A percentile compares a stretch with the other conserved stretches of the same genome.
phyloP scores from a whole-genome alignment of 805 yeast species.

The Pichia gijzeniarum region DNA sequence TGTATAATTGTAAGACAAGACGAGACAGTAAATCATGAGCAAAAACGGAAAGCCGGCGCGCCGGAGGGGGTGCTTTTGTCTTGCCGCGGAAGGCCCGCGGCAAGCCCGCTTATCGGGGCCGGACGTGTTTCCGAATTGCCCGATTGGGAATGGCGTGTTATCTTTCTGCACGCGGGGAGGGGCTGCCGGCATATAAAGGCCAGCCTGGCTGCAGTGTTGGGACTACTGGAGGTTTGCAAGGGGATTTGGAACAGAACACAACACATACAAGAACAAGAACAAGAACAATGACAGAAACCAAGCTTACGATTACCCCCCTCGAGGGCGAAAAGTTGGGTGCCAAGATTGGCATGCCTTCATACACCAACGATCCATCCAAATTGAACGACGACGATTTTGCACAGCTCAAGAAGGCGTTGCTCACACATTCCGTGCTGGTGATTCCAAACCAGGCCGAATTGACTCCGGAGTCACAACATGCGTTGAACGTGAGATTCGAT shows the following conservation, averaged over 20 bases:
- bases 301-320: constrained; percentile 37
- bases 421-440: constrained; percentile 63
- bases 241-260: no score
- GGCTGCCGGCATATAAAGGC: no score
- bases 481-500: constrained; percentile 71
- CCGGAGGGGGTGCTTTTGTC: no score
- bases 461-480: constrained; percentile 68
- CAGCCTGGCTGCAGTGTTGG: no score
- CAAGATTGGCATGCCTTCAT: constrained; percentile 52
- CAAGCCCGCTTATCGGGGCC: background rate
- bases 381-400: constrained; percentile 62
- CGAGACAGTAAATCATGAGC: no score
- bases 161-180: no score
- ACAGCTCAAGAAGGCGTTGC: constrained; percentile 55
- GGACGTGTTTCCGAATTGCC: background rate
- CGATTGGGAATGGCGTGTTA: no score
- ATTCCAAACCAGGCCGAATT: constrained; percentile 67
- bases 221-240: no score
- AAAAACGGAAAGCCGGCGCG: no score
- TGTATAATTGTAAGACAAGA: no score
- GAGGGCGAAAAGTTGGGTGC: constrained; percentile 62
- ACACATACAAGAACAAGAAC: background rate
- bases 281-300: background rate
- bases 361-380: constrained; percentile 67
- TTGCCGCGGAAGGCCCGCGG: background rate